Evolutionary conservation across 2,329 filamentous ascomycete genomes (phyloP).

Genomic region (Truncatella angustata): DNA sequence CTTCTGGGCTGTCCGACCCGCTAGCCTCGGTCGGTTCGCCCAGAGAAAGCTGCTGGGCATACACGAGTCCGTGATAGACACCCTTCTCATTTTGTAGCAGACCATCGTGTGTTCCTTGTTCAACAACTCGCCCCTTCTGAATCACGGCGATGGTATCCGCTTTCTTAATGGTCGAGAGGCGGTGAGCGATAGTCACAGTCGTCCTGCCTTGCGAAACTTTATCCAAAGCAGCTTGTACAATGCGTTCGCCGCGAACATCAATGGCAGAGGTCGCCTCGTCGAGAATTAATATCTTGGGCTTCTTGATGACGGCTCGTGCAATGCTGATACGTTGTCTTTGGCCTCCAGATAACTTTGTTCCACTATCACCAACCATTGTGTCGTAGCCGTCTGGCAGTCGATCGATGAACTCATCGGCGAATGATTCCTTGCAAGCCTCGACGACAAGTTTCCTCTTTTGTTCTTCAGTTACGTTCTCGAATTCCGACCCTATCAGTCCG

Average conservation of each 20-base stretch:
- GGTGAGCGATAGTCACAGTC: conserved; percentile 72
- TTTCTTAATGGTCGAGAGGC: conserved; percentile 71
- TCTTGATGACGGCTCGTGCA: conserved; percentile 69
- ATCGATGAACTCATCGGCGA: conserved; percentile 68
- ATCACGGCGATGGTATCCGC: conserved; percentile 79
- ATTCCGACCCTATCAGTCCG: conserved; percentile 52
- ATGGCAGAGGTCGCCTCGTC: conserved; percentile 75
- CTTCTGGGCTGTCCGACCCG: conserved; percentile 31
- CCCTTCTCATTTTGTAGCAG: conserved; percentile 60
- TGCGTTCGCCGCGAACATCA: conserved; percentile 51
- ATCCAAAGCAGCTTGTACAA: conserved; percentile 65
- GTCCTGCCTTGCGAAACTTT: conserved; percentile 62
- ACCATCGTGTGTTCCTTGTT: conserved; percentile 73
- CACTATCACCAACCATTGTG: conserved; percentile 73
- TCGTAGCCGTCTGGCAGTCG: conserved; percentile 66
- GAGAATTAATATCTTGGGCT: conserved; percentile 69
- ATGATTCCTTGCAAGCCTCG: conserved; percentile 64
- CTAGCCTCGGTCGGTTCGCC: conserved; percentile 42
- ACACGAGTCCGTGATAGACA: conserved; percentile 66
- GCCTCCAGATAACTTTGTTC: conserved; percentile 77
- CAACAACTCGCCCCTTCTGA: conserved; percentile 66
- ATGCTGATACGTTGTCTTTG: conserved; percentile 83
- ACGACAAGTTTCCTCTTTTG: conserved; percentile 58
- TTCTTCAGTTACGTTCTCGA: conserved; percentile 52
- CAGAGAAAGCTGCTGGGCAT: conserved; percentile 58